These are phyloP conservation scores for Patellaria atrata DNA, from an alignment of 495 filamentous ascomycete species.

Conservation along the genomic window DNA sequence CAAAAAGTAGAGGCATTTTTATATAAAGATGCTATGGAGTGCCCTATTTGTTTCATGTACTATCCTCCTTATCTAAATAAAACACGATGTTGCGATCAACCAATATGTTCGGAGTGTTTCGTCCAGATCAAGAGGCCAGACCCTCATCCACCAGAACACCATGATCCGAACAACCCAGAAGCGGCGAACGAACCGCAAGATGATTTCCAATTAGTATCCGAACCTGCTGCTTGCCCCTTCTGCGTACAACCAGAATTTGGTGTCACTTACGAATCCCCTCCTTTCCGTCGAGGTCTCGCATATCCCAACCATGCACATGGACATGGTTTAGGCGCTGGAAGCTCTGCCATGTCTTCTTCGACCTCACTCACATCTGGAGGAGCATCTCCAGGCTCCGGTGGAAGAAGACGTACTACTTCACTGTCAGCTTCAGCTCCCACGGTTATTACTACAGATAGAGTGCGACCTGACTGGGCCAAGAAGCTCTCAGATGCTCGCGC, in stretches of 20 bases:
- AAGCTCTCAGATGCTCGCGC: slow-evolving; percentile 76
- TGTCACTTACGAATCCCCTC: slow-evolving; percentile 76
- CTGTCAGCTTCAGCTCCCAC: slow-evolving; percentile 63
- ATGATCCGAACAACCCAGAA: slow-evolving; percentile 38
- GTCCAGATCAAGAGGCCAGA: slow-evolving; percentile 97
- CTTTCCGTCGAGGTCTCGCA: slow-evolving; percentile 70
- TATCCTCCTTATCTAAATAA: slow-evolving; percentile 95
- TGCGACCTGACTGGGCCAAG: slow-evolving; percentile 87
- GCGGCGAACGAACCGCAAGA: slow-evolving; percentile 26
- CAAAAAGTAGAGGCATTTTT: slow-evolving; percentile 81
- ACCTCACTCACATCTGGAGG: slow-evolving; percentile 42
- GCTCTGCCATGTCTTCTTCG: slow-evolving; percentile 60
- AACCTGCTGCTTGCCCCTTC: slow-evolving; percentile 88
- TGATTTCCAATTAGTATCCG: slow-evolving; percentile 64
- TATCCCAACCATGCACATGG: slow-evolving; percentile 40
- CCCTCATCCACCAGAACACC: slow-evolving; percentile 86
- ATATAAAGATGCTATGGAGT: slow-evolving; percentile 82
- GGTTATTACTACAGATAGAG: slow-evolving; percentile 80
- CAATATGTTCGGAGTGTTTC: slow-evolving; percentile 97
- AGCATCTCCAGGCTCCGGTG: slow-evolving; percentile 28
- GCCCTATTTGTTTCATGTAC: slow-evolving; percentile 91
- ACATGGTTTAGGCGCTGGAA: slow-evolving; percentile 33
- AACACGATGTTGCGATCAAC: slow-evolving; percentile 88
- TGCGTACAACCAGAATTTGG: slow-evolving; percentile 92
- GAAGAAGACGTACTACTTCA: slow-evolving; percentile 60